phyloP scores from a whole-genome alignment of 2,329 filamentous ascomycete species.

The Aspergillus phoenicis region DNA sequence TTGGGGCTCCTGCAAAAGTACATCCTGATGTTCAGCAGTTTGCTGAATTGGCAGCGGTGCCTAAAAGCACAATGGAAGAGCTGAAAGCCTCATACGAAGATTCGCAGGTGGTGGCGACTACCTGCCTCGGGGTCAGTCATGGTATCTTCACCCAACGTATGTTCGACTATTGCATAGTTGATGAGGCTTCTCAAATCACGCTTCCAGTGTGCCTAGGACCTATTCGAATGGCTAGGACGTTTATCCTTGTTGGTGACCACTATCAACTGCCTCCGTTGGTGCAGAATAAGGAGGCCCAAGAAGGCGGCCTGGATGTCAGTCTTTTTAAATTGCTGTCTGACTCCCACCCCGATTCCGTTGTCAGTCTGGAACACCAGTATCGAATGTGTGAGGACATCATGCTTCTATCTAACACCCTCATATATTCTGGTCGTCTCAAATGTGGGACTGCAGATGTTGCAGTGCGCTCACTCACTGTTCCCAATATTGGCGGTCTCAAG shows the following conservation, averaged over 20 bases:
- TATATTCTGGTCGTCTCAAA: slow-evolving; percentile 87
- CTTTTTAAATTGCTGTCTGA: slow-evolving; percentile 94
- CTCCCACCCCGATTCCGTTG: slow-evolving; percentile 80
- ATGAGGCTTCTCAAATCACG: slow-evolving; percentile 97
- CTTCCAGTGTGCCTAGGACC: slow-evolving; percentile 91
- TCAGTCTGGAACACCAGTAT: slow-evolving; percentile 93
- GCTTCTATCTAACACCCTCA: slow-evolving; percentile 87
- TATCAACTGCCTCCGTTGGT: slow-evolving; percentile 94
- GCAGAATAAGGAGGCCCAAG: slow-evolving; percentile 82
- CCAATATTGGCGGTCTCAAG: slow-evolving; percentile 63
- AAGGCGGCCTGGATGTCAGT: slow-evolving; percentile 86
- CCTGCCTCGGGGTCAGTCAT: slow-evolving; percentile 90
- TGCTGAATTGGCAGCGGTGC: slow-evolving; percentile 73
- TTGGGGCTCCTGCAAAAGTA: slow-evolving; percentile 82
- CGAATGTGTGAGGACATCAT: slow-evolving; percentile 98
- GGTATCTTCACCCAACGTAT: slow-evolving; percentile 81
- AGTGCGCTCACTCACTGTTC: slow-evolving; percentile 66
- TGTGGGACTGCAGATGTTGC: slow-evolving; percentile 82
- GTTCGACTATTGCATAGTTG: slow-evolving; percentile 98
- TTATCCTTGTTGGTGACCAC: slow-evolving; percentile 94
- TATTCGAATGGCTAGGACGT: slow-evolving; percentile 87
- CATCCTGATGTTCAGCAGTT: slow-evolving; percentile 87
- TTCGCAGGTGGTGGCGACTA: slow-evolving; percentile 88
- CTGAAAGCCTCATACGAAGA: slow-evolving; percentile 82
- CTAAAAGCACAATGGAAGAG: slow-evolving; percentile 77